These are phyloP conservation scores for Debaryomycetaceae sp. DNA, from an alignment of 1,139 yeast species.

Conservation along the genomic window DNA sequence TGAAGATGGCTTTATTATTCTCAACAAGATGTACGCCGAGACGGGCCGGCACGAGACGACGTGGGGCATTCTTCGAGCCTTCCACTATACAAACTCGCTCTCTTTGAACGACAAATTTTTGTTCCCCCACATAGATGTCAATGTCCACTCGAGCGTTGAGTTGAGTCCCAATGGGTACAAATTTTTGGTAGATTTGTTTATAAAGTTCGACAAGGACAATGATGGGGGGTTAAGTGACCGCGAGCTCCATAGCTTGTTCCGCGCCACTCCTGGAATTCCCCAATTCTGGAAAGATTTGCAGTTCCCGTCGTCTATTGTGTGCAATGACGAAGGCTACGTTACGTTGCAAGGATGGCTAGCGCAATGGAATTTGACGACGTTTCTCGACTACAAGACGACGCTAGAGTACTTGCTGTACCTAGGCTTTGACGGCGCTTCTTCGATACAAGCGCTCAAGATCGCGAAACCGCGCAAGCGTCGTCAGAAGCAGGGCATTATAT, in stretches of 20 bases:
- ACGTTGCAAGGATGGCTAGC: constrained; percentile 97
- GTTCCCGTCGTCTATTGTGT: constrained; percentile 79
- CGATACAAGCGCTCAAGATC: constrained; percentile 58
- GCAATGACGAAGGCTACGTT: constrained; percentile 81
- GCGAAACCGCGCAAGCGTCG: constrained; percentile 70
- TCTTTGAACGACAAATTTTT: constrained; percentile 71
- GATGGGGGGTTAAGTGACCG: constrained; percentile 83
- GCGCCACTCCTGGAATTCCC: constrained; percentile 91
- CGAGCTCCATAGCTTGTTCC: constrained; percentile 59
- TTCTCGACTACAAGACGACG: constrained; percentile 71
- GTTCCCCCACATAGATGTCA: constrained; percentile 70
- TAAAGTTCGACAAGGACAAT: constrained; percentile 82
- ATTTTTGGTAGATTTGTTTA: constrained; percentile 79
- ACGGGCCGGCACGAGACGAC: constrained; percentile 91
- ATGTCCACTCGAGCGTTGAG: constrained; percentile 73
- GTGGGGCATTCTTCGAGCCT: constrained; percentile 85
- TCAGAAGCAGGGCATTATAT: constrained; percentile 51
- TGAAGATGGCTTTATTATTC: constrained; percentile 60
- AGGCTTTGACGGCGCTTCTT: constrained; percentile 55
- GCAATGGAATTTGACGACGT: constrained; percentile 95
- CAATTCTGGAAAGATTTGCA: constrained; percentile 72
- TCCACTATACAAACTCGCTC: constrained; percentile 83
- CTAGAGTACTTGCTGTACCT: constrained; percentile 80
- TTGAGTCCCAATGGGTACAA: constrained; percentile 89
- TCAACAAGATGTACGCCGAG: constrained; percentile 77